These are phyloP conservation scores for Hypoxylon fuscum DNA, from an alignment of 495 filamentous ascomycete species.

Conservation along the genomic window DNA sequence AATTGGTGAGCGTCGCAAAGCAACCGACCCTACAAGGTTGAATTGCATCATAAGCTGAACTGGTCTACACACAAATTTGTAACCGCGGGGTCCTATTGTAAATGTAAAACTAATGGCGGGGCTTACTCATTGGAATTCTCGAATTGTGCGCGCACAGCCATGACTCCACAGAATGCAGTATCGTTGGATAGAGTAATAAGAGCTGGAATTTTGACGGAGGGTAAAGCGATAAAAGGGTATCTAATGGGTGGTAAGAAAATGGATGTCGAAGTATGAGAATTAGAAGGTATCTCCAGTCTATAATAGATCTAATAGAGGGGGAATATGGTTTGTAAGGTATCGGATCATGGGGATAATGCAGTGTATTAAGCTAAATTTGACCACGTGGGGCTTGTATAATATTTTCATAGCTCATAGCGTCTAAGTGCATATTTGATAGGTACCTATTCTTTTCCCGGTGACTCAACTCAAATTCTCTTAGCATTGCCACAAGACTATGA, in stretches of 20 bases:
- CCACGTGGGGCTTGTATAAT: slow-evolving; percentile 9
- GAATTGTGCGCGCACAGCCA: slow-evolving; percentile 90
- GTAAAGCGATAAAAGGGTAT: slow-evolving; percentile 1
- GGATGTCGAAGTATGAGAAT: neutral
- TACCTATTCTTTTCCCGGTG: too few species aligned
- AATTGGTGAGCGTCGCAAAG: slow-evolving; percentile 94
- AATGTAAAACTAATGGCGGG: slow-evolving; percentile 33
- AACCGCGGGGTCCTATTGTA: slow-evolving; percentile 40
- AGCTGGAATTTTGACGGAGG: slow-evolving; percentile 20
- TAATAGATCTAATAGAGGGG: neutral
- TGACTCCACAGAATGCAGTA: slow-evolving; percentile 43
- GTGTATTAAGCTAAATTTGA: slow-evolving; percentile 26
- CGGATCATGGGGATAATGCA: slow-evolving; percentile 20
- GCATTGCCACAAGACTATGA: slow-evolving; percentile 35
- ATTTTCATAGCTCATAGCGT: slow-evolving; percentile 3
- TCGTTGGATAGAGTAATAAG: slow-evolving; percentile 3
- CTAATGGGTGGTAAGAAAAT: too few species aligned
- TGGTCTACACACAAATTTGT: slow-evolving; percentile 29
- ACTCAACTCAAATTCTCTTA: slow-evolving; percentile 23
- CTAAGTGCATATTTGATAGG: too few species aligned
- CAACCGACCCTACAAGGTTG: slow-evolving; percentile 84
- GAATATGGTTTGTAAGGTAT: neutral
- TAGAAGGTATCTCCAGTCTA: neutral
- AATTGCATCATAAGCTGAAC: slow-evolving; percentile 39
- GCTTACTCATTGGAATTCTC: slow-evolving; percentile 98